Evolutionary conservation across 805 yeast species (phyloP).

Genomic region (Metschnikowia lachancei): DNA sequence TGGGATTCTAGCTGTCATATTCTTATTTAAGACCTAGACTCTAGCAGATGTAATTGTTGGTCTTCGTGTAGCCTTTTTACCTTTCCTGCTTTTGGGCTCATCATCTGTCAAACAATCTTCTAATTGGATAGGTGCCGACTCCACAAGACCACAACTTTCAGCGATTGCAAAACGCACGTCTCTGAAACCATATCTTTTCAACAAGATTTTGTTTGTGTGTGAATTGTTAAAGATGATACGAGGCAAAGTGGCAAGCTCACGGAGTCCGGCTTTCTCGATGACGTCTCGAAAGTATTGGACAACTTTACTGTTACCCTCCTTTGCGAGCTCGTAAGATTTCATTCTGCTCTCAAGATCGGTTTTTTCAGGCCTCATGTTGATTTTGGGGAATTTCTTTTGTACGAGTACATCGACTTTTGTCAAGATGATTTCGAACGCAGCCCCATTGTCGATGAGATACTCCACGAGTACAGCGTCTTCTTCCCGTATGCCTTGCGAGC

Average conservation of each 20-base stretch:
- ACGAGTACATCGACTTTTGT: constrained; percentile 69
- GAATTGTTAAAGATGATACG: constrained; percentile 55
- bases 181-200: constrained; percentile 50
- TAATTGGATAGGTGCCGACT: constrained; percentile 1
- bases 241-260: constrained; percentile 38
- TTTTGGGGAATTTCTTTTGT: constrained; percentile 23
- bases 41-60: background rate
- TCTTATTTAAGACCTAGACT: background rate
- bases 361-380: constrained; percentile 11
- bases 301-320: constrained; percentile 27
- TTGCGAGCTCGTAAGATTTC: constrained; percentile 13
- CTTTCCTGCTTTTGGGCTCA: background rate
- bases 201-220: constrained; percentile 29
- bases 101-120: background rate
- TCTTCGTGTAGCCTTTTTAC: constrained; percentile 4
- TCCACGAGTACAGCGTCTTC: constrained; percentile 56
- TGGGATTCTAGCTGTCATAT: background rate
- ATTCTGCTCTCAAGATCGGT: constrained; percentile 7
- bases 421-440: constrained; percentile 70
- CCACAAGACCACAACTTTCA: constrained; percentile 48
- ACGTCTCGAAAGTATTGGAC: constrained; percentile 33
- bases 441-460: constrained; percentile 50
- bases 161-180: constrained; percentile 51
- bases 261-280: constrained; percentile 33
- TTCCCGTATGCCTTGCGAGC: constrained; percentile 55